Evolutionary conservation across 2,329 filamentous ascomycete species (phyloP).

Genomic region (Paecilomyces fulvus): DNA sequence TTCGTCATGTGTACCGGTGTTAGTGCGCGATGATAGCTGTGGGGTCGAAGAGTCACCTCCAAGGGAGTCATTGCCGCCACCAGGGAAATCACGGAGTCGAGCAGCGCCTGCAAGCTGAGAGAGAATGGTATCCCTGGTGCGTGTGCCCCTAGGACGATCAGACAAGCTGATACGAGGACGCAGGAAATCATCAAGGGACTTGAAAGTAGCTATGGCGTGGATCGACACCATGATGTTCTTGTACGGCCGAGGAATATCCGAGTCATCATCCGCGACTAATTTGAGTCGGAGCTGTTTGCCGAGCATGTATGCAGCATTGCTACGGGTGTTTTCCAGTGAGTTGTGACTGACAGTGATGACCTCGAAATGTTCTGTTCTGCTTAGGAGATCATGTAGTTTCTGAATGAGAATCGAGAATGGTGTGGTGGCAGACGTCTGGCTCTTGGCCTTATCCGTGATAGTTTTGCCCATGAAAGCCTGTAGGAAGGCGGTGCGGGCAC

Average conservation of each 20-base stretch:
- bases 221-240: constrained; percentile 97
- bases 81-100: constrained; percentile 47
- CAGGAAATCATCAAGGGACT: constrained; percentile 90
- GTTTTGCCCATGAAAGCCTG: constrained; percentile 82
- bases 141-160: constrained; percentile 59
- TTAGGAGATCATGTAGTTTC: constrained; percentile 92
- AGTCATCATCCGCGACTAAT: constrained; percentile 75
- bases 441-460: constrained; percentile 52
- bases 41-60: constrained; percentile 26
- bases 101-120: constrained; percentile 67
- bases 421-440: constrained; percentile 61
- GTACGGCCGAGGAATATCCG: constrained; percentile 79
- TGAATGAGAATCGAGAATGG: constrained; percentile 85
- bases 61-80: constrained; percentile 16
- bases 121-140: constrained; percentile 53
- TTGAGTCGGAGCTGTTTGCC: constrained; percentile 90
- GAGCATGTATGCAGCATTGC: constrained; percentile 88
- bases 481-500: constrained; percentile 75
- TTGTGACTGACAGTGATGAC: constrained; percentile 94
- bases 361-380: constrained; percentile 95
- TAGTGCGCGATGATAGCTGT: constrained; percentile 13
- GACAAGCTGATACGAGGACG: constrained; percentile 77
- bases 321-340: constrained; percentile 79
- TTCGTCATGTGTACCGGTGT: constrained; percentile 10
- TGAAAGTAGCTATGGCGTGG: constrained; percentile 96